These are phyloP conservation scores for Globisporangium radiosum DNA, from an alignment of 352 stramenopile species.

Conservation along the genomic window DNA sequence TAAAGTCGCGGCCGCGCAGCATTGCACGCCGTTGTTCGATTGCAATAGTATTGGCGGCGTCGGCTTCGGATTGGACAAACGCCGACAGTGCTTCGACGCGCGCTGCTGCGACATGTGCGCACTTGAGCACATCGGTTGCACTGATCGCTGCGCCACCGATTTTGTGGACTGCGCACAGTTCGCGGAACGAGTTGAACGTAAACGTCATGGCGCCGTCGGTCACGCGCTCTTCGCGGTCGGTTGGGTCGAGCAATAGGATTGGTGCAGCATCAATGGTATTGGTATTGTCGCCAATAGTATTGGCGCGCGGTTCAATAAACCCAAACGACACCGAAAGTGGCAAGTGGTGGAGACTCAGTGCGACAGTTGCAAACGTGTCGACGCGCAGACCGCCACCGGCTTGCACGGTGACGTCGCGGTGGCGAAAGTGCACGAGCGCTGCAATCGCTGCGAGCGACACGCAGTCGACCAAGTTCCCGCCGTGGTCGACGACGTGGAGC, in stretches of 20 bases:
- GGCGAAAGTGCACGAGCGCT: conserved; percentile 90
- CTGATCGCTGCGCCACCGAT: conserved; percentile 78
- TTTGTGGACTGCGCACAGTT: conserved; percentile 88
- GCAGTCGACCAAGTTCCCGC: conserved; percentile 90
- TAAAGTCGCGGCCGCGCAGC: conserved; percentile 67
- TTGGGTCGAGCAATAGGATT: conserved; percentile 86
- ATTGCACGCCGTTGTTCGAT: conserved; percentile 59
- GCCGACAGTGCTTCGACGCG: conserved; percentile 75
- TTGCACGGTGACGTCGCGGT: conserved; percentile 81
- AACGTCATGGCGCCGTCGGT: conserved; percentile 85
- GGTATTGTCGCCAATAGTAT: too few species aligned
- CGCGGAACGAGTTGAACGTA: conserved; percentile 89
- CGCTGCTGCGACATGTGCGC: conserved; percentile 68
- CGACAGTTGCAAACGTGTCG: conserved; percentile 87
- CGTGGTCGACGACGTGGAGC: conserved; percentile 90
- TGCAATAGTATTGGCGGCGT: conserved; percentile 63
- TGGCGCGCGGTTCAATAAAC: conserved; percentile 42
- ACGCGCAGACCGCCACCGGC: conserved; percentile 73
- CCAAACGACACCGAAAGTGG: conserved; percentile 94
- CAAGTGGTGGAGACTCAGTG: conserved; percentile 93
- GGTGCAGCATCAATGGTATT: too few species aligned
- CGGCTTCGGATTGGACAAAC: conserved; percentile 68
- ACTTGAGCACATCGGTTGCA: conserved; percentile 59
- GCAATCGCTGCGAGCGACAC: conserved; percentile 91
- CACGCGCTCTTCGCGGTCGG: conserved; percentile 84